These are phyloP conservation scores for Neurospora crassa DNA, from an alignment of 2,329 filamentous ascomycete genomes.

Conservation along the genomic window DNA sequence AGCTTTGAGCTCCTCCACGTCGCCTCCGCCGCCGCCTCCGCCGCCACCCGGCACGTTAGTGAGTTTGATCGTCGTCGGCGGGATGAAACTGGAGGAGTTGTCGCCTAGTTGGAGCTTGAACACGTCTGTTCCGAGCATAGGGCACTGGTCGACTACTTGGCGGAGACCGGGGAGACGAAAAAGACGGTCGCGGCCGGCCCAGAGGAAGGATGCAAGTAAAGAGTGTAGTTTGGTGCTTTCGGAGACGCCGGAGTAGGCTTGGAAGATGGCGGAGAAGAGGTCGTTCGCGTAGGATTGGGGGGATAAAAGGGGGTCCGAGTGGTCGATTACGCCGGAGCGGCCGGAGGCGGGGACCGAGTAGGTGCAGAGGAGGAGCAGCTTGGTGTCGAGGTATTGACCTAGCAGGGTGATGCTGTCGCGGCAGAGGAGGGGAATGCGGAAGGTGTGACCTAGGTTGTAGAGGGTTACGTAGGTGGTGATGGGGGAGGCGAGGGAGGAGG, in stretches of 20 bases:
- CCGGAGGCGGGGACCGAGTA: not conserved
- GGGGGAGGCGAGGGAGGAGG: not conserved
- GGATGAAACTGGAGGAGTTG: not conserved
- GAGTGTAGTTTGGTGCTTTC: not conserved
- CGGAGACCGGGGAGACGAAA: not conserved
- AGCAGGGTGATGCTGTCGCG: slow-evolving; percentile 7
- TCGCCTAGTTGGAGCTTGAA: slow-evolving; percentile 3
- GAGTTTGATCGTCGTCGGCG: fast-evolving
- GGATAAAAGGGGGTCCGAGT: not conserved
- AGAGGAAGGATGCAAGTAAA: slow-evolving; percentile 7
- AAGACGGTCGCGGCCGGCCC: slow-evolving; percentile 8
- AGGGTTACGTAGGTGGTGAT: slow-evolving; percentile 4
- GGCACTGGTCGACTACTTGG: not conserved
- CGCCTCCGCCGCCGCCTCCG: not conserved
- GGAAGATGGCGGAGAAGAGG: not conserved
- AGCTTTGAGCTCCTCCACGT: not conserved
- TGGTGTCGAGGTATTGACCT: slow-evolving; percentile 5
- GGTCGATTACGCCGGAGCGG: not conserved
- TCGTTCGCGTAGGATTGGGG: not conserved
- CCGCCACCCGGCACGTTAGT: fast-evolving
- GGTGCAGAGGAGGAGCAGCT: slow-evolving; percentile 7
- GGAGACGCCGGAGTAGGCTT: not conserved
- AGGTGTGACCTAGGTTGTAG: slow-evolving; percentile 8
- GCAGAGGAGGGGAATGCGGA: slow-evolving; percentile 1
- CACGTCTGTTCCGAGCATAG: slow-evolving; percentile 1